Evolutionary conservation across 331 rosid species (phyloP), one percentile per base, ranked within the genome.

Genomic region (Quercus phellos): DNA sequence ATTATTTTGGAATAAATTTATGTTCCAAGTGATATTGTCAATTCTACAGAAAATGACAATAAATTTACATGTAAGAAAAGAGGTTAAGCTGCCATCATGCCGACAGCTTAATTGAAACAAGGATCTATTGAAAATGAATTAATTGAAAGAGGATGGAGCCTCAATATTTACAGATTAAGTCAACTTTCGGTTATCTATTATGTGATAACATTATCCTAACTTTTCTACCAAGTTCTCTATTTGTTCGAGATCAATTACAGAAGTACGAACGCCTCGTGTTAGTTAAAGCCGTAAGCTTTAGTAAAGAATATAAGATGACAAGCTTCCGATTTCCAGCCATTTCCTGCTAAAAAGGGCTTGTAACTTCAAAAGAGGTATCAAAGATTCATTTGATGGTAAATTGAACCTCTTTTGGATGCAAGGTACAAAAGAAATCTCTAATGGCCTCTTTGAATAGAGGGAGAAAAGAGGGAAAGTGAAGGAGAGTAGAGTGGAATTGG

Each of bases 161-260:
- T 79, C 68, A 58, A 70, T 79, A 86, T 89, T 75, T 88, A 89
- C 93, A 86, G 68, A 82, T 53, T 17, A 13, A 29, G 29, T 4
- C 64, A 12, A 22, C 4, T 13, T 9, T 58, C 24, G 11, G 29
- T 58, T 26, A 22, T 22, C 16, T 58, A 58, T 9, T 46, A 21
- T 3, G 32, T 8, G 64, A 58, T 32, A 58, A 58, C 29, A 58
- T 58, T 11, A 22, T 22, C 64, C 64, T 58, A 58, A 56, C 16
- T 63, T 63, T 6, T 17, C 69, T 2, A 10, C 19, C 43, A 14
- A 13, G 9, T 17, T 63, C 16, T 63, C 38, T 30, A 14, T 16
- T 43, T 29, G 12, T 16, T 63, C 7, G 22, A 30, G 34, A 30
- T 29, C 22, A 27, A 14, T 63, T 63, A 19, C 69, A 63, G 22